Evolutionary conservation across 495 filamentous ascomycete species (phyloP).

Genomic region (Cairneyella variabilis): DNA sequence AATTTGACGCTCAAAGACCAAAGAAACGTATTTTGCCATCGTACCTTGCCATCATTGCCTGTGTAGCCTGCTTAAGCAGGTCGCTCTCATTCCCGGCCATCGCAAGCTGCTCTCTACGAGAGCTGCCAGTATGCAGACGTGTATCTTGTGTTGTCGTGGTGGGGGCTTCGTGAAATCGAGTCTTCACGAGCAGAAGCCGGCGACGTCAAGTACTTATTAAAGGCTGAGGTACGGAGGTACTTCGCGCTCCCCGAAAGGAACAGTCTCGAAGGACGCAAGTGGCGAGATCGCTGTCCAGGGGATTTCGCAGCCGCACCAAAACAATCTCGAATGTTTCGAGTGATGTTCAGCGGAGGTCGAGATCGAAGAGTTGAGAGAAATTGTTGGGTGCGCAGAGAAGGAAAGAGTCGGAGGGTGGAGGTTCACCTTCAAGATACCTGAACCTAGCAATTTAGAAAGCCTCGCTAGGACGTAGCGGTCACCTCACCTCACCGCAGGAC

Average conservation of each 20-base stretch:
- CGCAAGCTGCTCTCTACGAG: conserved; percentile 9
- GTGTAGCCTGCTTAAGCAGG: conserved; percentile 51
- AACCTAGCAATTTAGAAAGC: no score
- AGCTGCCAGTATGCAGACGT: conserved; percentile 7
- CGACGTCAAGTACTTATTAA: neutral
- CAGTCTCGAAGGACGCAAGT: neutral
- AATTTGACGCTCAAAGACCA: no score
- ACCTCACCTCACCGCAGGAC: no score
- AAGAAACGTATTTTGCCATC: conserved; percentile 12
- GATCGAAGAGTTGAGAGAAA: no score
- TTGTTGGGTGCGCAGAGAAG: neutral
- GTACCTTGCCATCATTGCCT: conserved; percentile 57
- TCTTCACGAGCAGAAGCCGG: neutral
- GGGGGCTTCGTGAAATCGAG: neutral
- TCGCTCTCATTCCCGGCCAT: conserved; percentile 32
- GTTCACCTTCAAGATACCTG: neutral
- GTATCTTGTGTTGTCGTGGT: neutral
- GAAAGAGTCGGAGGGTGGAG: neutral
- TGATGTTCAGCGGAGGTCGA: neutral
- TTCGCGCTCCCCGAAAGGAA: neutral
- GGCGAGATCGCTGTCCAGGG: neutral
- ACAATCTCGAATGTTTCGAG: neutral
- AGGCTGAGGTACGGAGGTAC: no score
- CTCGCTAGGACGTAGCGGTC: no score
- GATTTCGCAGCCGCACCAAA: neutral